A percentile compares a stretch with the other conserved stretches of the same genome.
Evolutionary conservation across 192 early-diverging fungal genomes (phyloP).

Genomic region (Pilobolus umbonatus): DNA sequence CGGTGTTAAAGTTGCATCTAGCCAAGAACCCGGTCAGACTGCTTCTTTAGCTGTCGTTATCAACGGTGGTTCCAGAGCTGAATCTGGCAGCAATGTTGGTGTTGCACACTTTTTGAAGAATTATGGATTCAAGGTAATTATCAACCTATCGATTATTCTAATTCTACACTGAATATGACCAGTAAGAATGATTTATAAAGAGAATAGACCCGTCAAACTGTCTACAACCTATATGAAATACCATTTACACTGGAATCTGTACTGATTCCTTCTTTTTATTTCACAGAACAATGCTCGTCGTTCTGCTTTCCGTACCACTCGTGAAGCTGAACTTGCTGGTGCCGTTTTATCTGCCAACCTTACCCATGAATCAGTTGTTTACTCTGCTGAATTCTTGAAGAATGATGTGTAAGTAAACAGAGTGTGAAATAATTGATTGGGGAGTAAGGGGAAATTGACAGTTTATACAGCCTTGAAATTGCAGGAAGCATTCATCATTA

Average conservation of each 20-base stretch:
- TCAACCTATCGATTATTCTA: background rate
- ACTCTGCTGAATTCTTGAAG: conserved; percentile 86
- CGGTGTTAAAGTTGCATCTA: conserved; percentile 61
- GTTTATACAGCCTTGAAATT: background rate
- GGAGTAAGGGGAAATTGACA: background rate
- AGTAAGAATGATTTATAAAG: too few species aligned
- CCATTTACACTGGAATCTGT: background rate
- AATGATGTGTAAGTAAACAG: conserved; percentile 72
- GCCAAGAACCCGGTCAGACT: conserved; percentile 65
- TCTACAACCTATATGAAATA: background rate
- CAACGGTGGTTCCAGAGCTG: conserved; percentile 82
- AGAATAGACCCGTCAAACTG: background rate
- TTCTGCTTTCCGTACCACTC: conserved; percentile 79
- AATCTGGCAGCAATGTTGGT: conserved; percentile 69
- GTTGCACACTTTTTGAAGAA: conserved; percentile 90
- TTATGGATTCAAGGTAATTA: conserved; percentile 77
- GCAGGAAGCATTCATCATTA: background rate
- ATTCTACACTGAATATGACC: too few species aligned
- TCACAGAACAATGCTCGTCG: conserved; percentile 72
- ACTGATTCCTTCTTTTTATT: background rate
- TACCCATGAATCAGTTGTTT: conserved; percentile 77
- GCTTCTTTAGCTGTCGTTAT: conserved; percentile 81
- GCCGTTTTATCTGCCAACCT: conserved; percentile 76
- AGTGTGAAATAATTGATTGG: background rate
- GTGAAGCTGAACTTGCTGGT: conserved; percentile 90